Base-by-base conservation (phyloP, 2,329 filamentous ascomycete genomes). In the Karstenula rhodostoma region DNA sequence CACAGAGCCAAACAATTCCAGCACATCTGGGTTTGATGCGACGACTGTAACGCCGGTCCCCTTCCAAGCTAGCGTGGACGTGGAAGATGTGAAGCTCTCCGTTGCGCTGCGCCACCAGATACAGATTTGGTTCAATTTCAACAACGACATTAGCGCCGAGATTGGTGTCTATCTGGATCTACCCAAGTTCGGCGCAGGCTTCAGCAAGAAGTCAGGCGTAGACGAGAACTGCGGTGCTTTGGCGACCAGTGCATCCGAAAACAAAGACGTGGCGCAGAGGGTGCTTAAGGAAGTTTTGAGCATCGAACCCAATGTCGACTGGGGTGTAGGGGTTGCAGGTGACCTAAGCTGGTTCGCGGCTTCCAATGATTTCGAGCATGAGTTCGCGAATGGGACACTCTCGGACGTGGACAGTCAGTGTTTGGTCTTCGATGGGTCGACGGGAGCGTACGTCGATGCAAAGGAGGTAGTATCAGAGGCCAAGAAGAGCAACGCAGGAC, bases 231-330 rank as follows among this genome's bases (percentile, higher is more conserved):
- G 44, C 27, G 42, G 19, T 19, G 23, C 29, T 5, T 23, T 54
- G 32, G 57, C 57, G 29, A 40, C 19, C 8, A 59, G 57, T 23
- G 43, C 42, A 32, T 49, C 42, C 12, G 13, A 50, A 17, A 19
- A 59, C 25, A 55, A 37, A 37, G 51, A 56, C 12, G 17, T 59
- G n/a, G 51, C 57, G 9, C 43, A 59, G n/a, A 43, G n/a, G 22
- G 19, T 56, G 35, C 33, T 56, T 22, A 56, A 46, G 3, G 44
- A 59, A 19, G 57, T 29, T 8, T 56, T 50, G 32, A 40, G 40
- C 8, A 44, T 59, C 19, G 49, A 35, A 1, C 57, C 44, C 2
- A 42, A 22, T 10, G 57, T 59, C 2, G 43, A 50, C 22, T 56
- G 57, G 51, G 50, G 43, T 15, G 33, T 55, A 13, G 57, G 57